A percentile compares a stretch with the other conserved stretches of the same genome.
Evolutionary conservation across 1,284 basidiomycete species (phyloP).

Genomic region (Ustilago shanxiensis): DNA sequence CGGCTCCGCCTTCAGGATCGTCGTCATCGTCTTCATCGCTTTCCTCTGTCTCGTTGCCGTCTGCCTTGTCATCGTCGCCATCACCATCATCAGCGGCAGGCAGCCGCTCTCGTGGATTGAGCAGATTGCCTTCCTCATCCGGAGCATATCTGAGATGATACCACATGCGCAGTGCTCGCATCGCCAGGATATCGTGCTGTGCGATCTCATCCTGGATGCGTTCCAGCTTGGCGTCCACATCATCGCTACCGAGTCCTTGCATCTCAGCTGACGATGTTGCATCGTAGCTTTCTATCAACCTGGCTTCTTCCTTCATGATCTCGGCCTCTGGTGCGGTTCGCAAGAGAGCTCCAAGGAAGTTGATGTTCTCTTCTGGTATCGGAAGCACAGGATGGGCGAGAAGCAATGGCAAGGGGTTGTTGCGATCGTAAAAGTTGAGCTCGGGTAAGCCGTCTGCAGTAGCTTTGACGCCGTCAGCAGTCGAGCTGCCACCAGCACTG

Average conservation of each 20-base stretch:
- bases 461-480: constrained; percentile 43
- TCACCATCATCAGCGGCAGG: constrained; percentile 30
- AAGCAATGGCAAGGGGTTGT: constrained; percentile 46
- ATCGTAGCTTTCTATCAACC: constrained; percentile 48
- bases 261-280: constrained; percentile 6
- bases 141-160: constrained; percentile 58
- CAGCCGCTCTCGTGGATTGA: constrained; percentile 52
- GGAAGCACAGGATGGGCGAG: constrained; percentile 56
- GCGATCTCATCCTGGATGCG: constrained; percentile 40
- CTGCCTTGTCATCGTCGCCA: constrained; percentile 40
- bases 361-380: constrained; percentile 58
- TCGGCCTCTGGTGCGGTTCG: constrained; percentile 60
- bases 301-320: constrained; percentile 40
- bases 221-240: constrained; percentile 27
- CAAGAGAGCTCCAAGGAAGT: constrained; percentile 60
- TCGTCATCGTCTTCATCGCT: constrained; percentile 31
- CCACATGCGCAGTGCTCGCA: constrained; percentile 54
- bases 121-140: constrained; percentile 54
- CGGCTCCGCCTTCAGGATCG: constrained; percentile 38
- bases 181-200: constrained; percentile 50
- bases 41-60: constrained; percentile 31
- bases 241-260: neutral
- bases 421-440: constrained; percentile 51
- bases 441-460: constrained; percentile 52
- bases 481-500: neutral